These are phyloP conservation scores for Saxispiralis lemnorum DNA, from an alignment of 495 filamentous ascomycete genomes.

Conservation along the genomic window DNA sequence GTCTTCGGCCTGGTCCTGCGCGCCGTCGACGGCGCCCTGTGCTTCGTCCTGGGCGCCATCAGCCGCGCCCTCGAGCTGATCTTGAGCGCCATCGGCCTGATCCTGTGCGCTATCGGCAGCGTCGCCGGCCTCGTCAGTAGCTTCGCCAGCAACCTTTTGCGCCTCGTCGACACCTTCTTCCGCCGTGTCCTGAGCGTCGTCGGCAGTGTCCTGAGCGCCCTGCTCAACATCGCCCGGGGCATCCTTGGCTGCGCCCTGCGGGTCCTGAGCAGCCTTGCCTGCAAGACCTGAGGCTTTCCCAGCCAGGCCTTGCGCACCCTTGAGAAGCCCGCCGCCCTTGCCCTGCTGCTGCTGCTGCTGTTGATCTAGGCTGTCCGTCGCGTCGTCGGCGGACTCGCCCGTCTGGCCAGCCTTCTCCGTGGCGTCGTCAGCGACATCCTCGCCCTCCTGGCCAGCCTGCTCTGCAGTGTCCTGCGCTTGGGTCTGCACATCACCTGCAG, in stretches of 20 bases:
- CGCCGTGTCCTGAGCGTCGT: constrained; percentile 13
- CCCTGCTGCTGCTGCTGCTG: constrained; percentile 10
- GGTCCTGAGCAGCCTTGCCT: constrained; percentile 18
- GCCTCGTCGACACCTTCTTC: constrained; percentile 16
- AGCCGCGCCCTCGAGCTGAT: constrained; percentile 12
- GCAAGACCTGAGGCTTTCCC: constrained; percentile 13
- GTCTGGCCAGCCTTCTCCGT: constrained; percentile 13
- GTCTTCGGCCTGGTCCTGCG: constrained; percentile 19
- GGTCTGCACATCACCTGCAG: constrained; percentile 14
- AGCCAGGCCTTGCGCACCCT: constrained; percentile 13
- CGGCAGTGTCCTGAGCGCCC: constrained; percentile 17
- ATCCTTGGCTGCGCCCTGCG: constrained; percentile 19
- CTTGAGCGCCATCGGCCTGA: constrained; percentile 14
- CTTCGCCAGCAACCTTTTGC: constrained; percentile 17
- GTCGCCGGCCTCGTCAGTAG: constrained; percentile 14
- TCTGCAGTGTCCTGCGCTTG: constrained; percentile 20
- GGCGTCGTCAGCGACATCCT: constrained; percentile 15
- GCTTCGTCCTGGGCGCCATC: constrained; percentile 10
- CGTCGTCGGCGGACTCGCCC: constrained; percentile 11
- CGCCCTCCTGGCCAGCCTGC: constrained; percentile 14
- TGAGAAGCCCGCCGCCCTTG: constrained; percentile 11
- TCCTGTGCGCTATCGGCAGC: constrained; percentile 10
- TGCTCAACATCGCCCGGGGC: constrained; percentile 15
- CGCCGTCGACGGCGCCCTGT: constrained; percentile 14
- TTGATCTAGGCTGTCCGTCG: constrained; percentile 7